Percentiles rank a stretch among this genome's conserved stretches.
Evolutionary conservation across 2,329 filamentous ascomycete species (phyloP).

Genomic region (Basipetospora chlamydospora): DNA sequence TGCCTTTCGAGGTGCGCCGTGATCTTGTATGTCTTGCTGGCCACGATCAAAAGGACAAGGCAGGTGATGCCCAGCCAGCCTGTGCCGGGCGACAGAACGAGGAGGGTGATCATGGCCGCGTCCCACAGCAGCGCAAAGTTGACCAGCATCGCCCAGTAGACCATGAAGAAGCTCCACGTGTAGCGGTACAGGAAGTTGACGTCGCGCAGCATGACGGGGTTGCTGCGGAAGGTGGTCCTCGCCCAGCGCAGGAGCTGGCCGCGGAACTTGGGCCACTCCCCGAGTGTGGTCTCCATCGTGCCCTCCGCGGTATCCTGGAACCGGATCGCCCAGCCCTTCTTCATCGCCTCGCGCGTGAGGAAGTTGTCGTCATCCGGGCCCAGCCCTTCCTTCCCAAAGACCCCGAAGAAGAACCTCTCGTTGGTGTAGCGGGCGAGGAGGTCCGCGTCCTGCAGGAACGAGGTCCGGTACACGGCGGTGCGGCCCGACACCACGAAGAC

Average conservation of each 20-base stretch:
- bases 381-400: constrained; percentile 13
- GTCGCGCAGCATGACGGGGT: constrained; percentile 28
- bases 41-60: constrained; percentile 30
- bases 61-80: background rate
- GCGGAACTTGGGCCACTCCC: constrained; percentile 32
- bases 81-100: background rate
- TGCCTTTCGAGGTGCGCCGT: constrained; percentile 34
- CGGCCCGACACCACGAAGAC: constrained; percentile 44
- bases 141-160: constrained; percentile 36
- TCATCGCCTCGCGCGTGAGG: constrained; percentile 37
- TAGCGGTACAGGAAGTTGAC: constrained; percentile 14
- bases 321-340: constrained; percentile 33
- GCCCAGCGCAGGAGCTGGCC: constrained; percentile 41
- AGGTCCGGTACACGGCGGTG: constrained; percentile 34
- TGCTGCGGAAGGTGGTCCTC: constrained; percentile 43
- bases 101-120: constrained; percentile 17
- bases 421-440: constrained; percentile 30
- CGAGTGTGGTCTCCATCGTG: constrained; percentile 36
- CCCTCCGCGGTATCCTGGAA: constrained; percentile 37
- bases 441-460: constrained; percentile 27
- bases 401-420: constrained; percentile 33
- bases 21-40: constrained; percentile 43
- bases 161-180: constrained; percentile 39
- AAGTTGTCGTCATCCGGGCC: constrained; percentile 49
- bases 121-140: constrained; percentile 45